A percentile compares a stretch with the other conserved stretches of the same genome.
These are phyloP conservation scores for Spathaspora hagerdaliae DNA, from an alignment of 805 yeast species.

Conservation along the genomic window DNA sequence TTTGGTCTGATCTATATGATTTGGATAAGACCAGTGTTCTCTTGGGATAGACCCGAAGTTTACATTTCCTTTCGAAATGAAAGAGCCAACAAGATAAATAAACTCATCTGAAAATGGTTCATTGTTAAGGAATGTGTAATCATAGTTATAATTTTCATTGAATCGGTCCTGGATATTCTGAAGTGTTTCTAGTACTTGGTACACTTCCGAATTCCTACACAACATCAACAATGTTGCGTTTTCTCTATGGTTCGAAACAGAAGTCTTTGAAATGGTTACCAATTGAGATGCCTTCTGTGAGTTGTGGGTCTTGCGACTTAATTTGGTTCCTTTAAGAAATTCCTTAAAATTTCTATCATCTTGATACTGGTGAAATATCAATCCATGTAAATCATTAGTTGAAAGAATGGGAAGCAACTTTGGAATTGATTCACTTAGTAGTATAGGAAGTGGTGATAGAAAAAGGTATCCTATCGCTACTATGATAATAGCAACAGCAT, in stretches of 20 bases:
- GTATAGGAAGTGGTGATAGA: not conserved
- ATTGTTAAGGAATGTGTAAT: constrained; percentile 79
- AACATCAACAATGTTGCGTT: constrained; percentile 69
- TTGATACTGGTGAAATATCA: not conserved
- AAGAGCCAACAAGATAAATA: constrained; percentile 40
- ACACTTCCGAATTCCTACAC: constrained; percentile 65
- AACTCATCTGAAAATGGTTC: constrained; percentile 58
- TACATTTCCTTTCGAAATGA: constrained; percentile 53
- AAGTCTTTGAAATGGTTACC: not conserved
- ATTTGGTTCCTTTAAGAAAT: not conserved
- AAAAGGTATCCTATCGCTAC: not conserved
- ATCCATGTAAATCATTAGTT: not conserved
- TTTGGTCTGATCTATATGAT: constrained; percentile 47
- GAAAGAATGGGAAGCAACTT: not conserved
- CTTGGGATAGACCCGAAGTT: constrained; percentile 59
- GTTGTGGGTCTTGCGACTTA: not conserved
- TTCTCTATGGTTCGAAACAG: constrained; percentile 18
- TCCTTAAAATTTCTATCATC: not conserved
- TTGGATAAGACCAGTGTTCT: constrained; percentile 71
- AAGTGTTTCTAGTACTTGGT: constrained; percentile 53
- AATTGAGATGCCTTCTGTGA: not conserved
- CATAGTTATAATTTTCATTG: constrained; percentile 59
- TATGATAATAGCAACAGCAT: not conserved
- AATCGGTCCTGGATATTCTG: constrained; percentile 63
- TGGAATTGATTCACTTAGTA: not conserved